Evolutionary conservation across 306 rosid genomes (phyloP), one percentile per base, ranked within the genome.

Genomic region (Quercus alba): DNA sequence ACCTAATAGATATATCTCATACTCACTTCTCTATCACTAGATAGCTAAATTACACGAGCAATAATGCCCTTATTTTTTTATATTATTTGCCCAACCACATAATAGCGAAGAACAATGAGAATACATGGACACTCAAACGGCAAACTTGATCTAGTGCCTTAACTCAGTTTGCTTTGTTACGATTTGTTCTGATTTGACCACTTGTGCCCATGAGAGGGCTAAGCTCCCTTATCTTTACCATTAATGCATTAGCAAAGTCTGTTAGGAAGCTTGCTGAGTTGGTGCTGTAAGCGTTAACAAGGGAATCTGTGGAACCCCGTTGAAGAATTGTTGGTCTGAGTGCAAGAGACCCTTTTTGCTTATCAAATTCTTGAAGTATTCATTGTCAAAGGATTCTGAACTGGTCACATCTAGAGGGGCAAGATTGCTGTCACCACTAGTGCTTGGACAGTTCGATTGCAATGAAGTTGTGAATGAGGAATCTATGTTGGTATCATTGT

Each of bases 401-500:
- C 71, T 85, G 0, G 81, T 85, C 4, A 26, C 54, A 26, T 89
- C 94, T 44, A 91, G 81, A 17, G 89, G 85, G 30, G 89, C 46
- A 64, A 89, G 79, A 4, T 64, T 88, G 72, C 17, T 26, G 19
- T 80, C 87, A 13, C 97, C 89, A 25, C 92, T 88, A 12, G 78
- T 20, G 78, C 63, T 84, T 0, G 91, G 92, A 80, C 97, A 91
- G 0, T 78, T 81, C 69, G 54, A 64, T 77, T 85, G 52, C 28
- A 85, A 5, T 5, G 86, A 84, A 68, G 72, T 71, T 33, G 91
- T 85, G 19, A 83, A 91, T 0, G 85, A 14, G 26, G 89, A 18
- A 56, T 91, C 84, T 66, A 91, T 88, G 89, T 89, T 89, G 75
- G 81, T 74, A 23, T 91, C 92, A 6, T 89, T 88, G 84, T 89